Conservation (phyloP, 2,329 filamentous ascomycete species). For the Aureobasidium sp. region DNA sequence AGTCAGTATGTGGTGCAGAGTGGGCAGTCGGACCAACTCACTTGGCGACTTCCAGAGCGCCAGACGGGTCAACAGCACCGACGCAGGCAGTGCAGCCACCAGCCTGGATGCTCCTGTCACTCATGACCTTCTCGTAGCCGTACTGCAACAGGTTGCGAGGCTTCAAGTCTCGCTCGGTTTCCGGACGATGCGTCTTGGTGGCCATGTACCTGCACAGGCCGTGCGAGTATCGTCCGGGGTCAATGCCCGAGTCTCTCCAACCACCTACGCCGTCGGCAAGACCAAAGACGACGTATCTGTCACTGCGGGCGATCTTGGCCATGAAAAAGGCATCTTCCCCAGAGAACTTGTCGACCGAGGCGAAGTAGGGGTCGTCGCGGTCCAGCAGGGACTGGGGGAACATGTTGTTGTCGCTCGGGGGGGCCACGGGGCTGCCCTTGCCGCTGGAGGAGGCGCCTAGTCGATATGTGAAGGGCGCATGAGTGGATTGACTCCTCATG, state of each 20-base stretch:
- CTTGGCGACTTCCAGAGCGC: conserved; percentile 80
- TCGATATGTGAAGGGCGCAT: conserved; percentile 28
- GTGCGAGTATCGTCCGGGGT: conserved; percentile 92
- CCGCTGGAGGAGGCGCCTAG: conserved; percentile 28
- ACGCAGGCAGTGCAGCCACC: conserved; percentile 90
- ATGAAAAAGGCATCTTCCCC: conserved; percentile 98
- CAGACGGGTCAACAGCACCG: conserved; percentile 64
- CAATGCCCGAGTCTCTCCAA: conserved; percentile 85
- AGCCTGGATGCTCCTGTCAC: conserved; percentile 62
- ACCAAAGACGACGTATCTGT: conserved; percentile 68
- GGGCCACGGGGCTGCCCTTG: conserved; percentile 26
- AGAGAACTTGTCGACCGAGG: conserved; percentile 51
- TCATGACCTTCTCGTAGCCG: conserved; percentile 74
- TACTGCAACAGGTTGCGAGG: conserved; percentile 67
- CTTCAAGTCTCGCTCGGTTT: conserved; percentile 31
- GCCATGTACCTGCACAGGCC: conserved; percentile 92
- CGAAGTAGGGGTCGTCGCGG: conserved; percentile 39
- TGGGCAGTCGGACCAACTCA: conserved; percentile 21
- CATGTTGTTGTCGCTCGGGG: conserved; percentile 40
- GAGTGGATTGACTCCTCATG: not conserved
- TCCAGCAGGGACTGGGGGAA: conserved; percentile 25
- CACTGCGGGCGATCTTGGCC: conserved; percentile 58
- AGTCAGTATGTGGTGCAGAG: not conserved
- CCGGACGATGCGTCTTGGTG: conserved; percentile 48
- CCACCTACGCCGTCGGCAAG: conserved; percentile 93